These are phyloP conservation scores for Adansonia digitata DNA, from an alignment of 345 rosid species.

Conservation along the genomic window DNA sequence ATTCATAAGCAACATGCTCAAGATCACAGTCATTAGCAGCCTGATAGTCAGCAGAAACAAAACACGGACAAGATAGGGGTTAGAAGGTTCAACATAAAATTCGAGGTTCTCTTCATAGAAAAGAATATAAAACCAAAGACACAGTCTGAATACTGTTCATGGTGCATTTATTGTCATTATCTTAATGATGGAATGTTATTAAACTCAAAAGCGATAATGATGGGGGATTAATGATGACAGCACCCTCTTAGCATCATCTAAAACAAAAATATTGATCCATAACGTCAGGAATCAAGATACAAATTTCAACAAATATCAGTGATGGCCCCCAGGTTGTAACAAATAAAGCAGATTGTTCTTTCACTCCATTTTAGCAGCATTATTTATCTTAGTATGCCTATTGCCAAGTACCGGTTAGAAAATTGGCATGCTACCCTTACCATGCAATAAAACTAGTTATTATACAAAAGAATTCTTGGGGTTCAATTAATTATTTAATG, in stretches of 20 bases:
- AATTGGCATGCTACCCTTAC: not conserved
- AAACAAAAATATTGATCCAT: not conserved
- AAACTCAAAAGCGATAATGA: not conserved
- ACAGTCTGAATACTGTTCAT: not conserved
- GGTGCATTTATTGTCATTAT: not conserved
- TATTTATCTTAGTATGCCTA: not conserved
- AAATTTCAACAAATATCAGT: not conserved
- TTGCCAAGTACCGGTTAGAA: not conserved
- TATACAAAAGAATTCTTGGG: not conserved
- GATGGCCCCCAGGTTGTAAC: not conserved
- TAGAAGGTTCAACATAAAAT: not conserved
- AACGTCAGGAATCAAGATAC: not conserved
- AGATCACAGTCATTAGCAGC: constrained; percentile 82
- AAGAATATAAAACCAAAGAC: not conserved
- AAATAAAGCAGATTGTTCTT: not conserved
- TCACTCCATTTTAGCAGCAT: not conserved
- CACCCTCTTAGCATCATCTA: not conserved
- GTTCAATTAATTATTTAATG: too few species aligned
- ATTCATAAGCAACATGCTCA: constrained; percentile 84
- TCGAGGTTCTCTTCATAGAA: not conserved
- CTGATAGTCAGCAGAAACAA: constrained; percentile 30
- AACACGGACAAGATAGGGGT: constrained; percentile 4
- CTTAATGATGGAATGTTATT: not conserved
- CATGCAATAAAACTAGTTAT: not conserved
- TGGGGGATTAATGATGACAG: not conserved